Evolutionary conservation across 371 early-diverging fungal genomes (phyloP).

Genomic region (Batkoa obscura): DNA sequence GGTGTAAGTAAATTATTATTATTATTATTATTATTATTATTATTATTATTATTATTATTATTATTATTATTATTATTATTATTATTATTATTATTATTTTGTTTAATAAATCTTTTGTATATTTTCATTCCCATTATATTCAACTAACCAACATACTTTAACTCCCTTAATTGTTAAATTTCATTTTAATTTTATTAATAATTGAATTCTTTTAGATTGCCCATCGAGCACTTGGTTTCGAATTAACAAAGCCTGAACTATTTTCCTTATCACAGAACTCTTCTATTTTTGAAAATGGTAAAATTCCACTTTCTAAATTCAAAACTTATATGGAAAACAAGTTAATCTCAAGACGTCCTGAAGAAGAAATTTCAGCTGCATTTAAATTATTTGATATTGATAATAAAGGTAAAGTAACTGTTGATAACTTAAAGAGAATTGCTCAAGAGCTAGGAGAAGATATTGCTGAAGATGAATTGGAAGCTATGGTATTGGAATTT

Average conservation of each 20-base stretch:
- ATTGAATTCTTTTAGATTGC: constrained; percentile 20
- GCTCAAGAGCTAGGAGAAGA: constrained; percentile 59
- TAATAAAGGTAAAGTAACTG: constrained; percentile 35
- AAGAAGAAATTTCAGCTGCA: constrained; percentile 56
- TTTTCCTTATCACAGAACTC: background rate
- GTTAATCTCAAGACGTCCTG: constrained; percentile 16
- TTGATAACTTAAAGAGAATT: constrained; percentile 34
- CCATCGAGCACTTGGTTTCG: constrained; percentile 58
- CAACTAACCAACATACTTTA: too few relatives aligned
- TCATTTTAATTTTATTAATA: too few relatives aligned
- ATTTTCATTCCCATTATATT: too few relatives aligned
- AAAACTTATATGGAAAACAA: background rate
- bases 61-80: too few relatives aligned
- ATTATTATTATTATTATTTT: background rate
- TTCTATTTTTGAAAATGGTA: background rate
- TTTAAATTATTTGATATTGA: constrained; percentile 60
- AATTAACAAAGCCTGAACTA: constrained; percentile 32
- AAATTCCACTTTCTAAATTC: background rate
- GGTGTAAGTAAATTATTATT: constrained; percentile 21
- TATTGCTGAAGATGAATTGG: constrained; percentile 47
- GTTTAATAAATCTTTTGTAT: too few relatives aligned
- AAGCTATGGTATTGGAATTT: constrained; percentile 69
- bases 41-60: background rate
- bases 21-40: background rate
- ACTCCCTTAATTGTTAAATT: too few relatives aligned